Conservation (phyloP, 768 basidiomycete genomes). For the Suillus placidus region DNA sequence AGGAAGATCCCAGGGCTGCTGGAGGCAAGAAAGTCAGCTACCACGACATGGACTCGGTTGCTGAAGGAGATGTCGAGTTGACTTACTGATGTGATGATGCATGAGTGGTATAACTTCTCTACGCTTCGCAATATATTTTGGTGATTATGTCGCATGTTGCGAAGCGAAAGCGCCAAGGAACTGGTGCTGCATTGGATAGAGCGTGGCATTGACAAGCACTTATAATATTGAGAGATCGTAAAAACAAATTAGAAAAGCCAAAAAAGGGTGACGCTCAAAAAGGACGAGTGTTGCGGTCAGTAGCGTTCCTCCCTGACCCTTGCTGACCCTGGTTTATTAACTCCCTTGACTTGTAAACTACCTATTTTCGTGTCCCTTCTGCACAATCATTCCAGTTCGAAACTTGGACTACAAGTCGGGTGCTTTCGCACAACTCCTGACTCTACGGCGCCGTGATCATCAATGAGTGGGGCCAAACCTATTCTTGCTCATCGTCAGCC, state of each 20-base stretch:
- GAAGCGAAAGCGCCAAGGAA: not conserved
- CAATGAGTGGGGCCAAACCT: conserved; percentile 36
- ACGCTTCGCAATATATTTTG: conserved; percentile 31
- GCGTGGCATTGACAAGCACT: not conserved
- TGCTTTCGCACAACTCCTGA: not conserved
- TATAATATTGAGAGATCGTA: conserved; percentile 1
- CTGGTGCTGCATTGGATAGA: not conserved
- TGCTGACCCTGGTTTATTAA: not conserved
- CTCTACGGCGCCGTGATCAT: conserved; percentile 4
- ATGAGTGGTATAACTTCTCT: conserved; percentile 23
- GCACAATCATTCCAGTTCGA: not conserved
- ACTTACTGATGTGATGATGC: conserved; percentile 35
- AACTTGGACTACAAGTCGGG: not conserved
- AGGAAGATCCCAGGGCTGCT: conserved; percentile 90
- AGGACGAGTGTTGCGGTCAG: conserved; percentile 3
- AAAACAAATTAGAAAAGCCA: not conserved
- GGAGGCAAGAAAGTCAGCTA: conserved; percentile 91
- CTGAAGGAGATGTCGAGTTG: conserved; percentile 74
- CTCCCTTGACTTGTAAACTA: not conserved
- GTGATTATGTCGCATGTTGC: conserved; percentile 15
- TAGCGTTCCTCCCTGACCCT: not conserved
- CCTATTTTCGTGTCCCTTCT: not conserved
- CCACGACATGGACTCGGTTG: conserved; percentile 93
- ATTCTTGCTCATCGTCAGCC: conserved; percentile 56
- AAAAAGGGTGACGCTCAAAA: conserved; percentile 4